Percentiles rank a stretch among this genome's conserved stretches.
Evolutionary conservation across 2,329 filamentous ascomycete genomes (phyloP).

Genomic region (Talaromyces sp.): DNA sequence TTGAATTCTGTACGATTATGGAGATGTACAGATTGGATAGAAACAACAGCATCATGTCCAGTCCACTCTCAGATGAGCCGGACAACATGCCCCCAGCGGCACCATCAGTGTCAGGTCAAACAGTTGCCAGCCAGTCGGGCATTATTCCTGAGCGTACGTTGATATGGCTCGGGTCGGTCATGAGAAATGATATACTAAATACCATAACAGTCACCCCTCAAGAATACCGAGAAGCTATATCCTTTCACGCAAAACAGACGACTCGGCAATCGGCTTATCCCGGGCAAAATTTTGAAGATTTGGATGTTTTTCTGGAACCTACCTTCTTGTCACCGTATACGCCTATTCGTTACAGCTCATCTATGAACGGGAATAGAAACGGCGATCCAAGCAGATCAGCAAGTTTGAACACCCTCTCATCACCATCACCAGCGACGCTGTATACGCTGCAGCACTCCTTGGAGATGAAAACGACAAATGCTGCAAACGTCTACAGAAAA

Average conservation of each 20-base stretch:
- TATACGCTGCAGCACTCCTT: neutral
- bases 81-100: neutral
- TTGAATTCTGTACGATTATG: neutral
- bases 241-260: neutral
- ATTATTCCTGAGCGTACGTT: neutral
- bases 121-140: neutral
- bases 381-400: neutral
- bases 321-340: neutral
- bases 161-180: neutral
- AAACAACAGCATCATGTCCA: neutral
- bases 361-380: neutral
- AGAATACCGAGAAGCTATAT: neutral
- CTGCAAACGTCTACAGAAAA: neutral
- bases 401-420: neutral
- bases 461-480: neutral
- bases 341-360: neutral
- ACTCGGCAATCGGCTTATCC: conserved; percentile 3
- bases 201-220: neutral
- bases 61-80: neutral
- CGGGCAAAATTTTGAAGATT: neutral
- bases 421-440: neutral
- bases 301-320: neutral
- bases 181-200: neutral
- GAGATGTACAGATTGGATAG: neutral
- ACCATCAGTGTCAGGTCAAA: neutral